A percentile compares a stretch with the other conserved stretches of the same genome.
Evolutionary conservation across 139 green algal species (phyloP).

Genomic region (Chlamydomonas eustigma): DNA sequence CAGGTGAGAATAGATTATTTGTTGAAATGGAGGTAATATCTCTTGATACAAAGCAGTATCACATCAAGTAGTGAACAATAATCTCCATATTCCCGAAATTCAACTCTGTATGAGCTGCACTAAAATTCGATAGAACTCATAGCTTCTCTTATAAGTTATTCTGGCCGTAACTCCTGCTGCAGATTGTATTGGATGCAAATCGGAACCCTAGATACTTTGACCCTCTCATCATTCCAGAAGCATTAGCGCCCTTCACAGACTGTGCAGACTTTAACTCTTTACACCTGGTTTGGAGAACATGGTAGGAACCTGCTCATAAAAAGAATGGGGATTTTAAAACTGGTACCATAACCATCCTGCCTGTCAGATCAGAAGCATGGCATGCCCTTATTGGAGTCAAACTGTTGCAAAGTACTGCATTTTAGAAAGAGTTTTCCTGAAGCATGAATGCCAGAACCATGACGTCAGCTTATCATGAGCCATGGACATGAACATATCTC

Average conservation of each 20-base stretch:
- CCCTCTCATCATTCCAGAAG: neutral
- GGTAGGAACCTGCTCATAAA: slow-evolving; percentile 10
- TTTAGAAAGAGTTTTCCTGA: too few species aligned
- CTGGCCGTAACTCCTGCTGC: neutral
- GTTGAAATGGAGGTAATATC: neutral
- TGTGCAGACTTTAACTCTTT: slow-evolving; percentile 7
- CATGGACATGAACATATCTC: too few species aligned
- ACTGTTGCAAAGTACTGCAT: too few species aligned
- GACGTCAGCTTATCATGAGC: too few species aligned
- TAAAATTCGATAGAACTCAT: too few species aligned
- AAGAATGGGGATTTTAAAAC: neutral
- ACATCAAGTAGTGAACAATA: neutral
- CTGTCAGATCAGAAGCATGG: too few species aligned
- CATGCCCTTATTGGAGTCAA: too few species aligned
- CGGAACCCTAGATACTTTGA: slow-evolving; percentile 17
- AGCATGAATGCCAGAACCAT: too few species aligned
- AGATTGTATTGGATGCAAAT: slow-evolving; percentile 20
- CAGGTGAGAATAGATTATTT: slow-evolving; percentile 13
- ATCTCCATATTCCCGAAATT: neutral
- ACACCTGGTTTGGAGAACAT: slow-evolving; percentile 10
- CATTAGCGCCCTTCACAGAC: neutral
- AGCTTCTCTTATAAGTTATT: neutral
- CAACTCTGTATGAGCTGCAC: neutral
- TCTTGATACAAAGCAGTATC: neutral
- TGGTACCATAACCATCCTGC: too few species aligned